These are phyloP conservation scores for Annulohypoxylon stygium DNA, from an alignment of 495 filamentous ascomycete species.

Conservation along the genomic window DNA sequence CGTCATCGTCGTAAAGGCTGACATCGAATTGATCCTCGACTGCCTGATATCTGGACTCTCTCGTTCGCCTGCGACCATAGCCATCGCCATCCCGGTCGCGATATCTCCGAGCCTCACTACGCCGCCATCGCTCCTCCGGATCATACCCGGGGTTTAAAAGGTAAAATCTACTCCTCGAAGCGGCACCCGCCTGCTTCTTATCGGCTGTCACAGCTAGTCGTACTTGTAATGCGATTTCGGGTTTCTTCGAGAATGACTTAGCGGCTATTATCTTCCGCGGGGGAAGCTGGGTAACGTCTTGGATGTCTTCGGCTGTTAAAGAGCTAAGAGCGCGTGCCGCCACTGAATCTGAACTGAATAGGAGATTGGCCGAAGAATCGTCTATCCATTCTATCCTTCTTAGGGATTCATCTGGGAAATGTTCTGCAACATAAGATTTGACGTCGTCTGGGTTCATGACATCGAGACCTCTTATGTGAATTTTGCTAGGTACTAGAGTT, in stretches of 20 bases:
- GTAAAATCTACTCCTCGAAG: conserved; percentile 88
- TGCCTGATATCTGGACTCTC: conserved; percentile 59
- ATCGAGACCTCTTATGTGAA: conserved; percentile 87
- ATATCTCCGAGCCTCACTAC: conserved; percentile 63
- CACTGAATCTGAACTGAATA: conserved; percentile 76
- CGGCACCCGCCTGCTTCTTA: conserved; percentile 80
- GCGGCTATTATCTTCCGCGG: conserved; percentile 68
- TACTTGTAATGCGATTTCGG: conserved; percentile 76
- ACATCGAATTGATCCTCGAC: conserved; percentile 71
- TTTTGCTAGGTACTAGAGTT: conserved; percentile 68
- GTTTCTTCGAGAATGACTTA: conserved; percentile 73
- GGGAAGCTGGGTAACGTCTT: conserved; percentile 61
- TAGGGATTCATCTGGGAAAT: conserved; percentile 68
- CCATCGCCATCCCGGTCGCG: conserved; percentile 73
- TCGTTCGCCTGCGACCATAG: conserved; percentile 62
- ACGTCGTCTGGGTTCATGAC: conserved; percentile 83
- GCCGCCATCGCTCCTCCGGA: conserved; percentile 75
- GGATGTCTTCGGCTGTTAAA: conserved; percentile 63
- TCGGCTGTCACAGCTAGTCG: conserved; percentile 81
- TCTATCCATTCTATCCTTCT: conserved; percentile 91
- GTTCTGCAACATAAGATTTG: conserved; percentile 73
- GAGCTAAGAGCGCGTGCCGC: conserved; percentile 78
- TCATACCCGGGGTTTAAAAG: conserved; percentile 90
- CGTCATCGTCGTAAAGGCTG: conserved; percentile 83
- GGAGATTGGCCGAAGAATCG: conserved; percentile 87